Base-by-base conservation (phyloP, 805 yeast genomes). In the Schwanniomyces sp. region DNA sequence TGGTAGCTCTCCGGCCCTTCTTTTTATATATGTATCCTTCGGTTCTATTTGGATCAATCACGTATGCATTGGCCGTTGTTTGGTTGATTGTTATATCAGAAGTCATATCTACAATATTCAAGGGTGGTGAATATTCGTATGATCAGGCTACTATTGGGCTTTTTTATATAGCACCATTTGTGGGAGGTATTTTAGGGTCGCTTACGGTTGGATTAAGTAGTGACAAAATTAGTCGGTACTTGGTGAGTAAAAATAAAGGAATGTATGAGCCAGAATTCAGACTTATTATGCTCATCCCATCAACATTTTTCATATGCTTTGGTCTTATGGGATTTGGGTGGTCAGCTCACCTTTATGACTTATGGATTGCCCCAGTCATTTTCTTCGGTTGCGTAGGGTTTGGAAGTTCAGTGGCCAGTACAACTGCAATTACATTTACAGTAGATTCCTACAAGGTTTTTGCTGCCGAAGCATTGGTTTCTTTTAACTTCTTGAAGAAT, bases 281-380 rank as follows among this genome's bases (percentile, higher is more conserved):
- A 28, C 64, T 81, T 30, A 49, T 81, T 21, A 78, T 81, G 84
- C 62, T 80, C 17, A 30, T 78, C 11, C 84, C 84, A 1, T 59
- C 70, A 9, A 61, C 70, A 0, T 75, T 80, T 16, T 60, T 73
- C 47, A 50, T 79, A 9, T 47, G 78, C 2, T 66, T 79, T 37
- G 87, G 86, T 2, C 64, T 81, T 39, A 76, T 82, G 72, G 87
- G 86, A 5, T 82, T 78, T 57, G 87, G 87, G 4, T 82, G 86
- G 86, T 69, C 84, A 2, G 61, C 81, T 0, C 61, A 69, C 18
- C 69, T 60, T 4, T 55, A 67, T 14, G 81, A 80, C 54, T 52
- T 61, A 7, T 80, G 86, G 86, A 67, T 78, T 44, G 86, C 78
- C 1, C 86, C 86, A 1, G 73, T 82, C 2, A 57, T 82, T 0